Conservation (phyloP, 2,329 filamentous ascomycete species). For the Trichocomaceae sp. region DNA sequence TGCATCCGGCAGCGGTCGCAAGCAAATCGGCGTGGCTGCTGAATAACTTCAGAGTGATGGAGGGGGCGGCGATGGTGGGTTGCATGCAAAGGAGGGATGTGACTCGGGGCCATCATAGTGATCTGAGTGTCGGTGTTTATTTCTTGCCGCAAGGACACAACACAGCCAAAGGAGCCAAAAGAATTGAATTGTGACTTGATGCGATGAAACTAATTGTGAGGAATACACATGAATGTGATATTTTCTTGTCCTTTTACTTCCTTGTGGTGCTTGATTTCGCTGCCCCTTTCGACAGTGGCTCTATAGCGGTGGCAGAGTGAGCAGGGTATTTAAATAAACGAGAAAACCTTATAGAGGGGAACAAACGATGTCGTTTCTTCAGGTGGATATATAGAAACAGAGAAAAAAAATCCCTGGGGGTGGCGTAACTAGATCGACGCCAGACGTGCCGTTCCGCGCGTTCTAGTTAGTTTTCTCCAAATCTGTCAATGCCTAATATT, state of each 20-base stretch:
- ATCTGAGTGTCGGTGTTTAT: not conserved
- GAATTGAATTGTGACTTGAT: not conserved
- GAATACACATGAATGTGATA: not conserved
- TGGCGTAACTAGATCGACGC: not conserved
- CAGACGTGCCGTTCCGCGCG: conserved; percentile 1
- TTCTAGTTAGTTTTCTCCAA: conserved; percentile 3
- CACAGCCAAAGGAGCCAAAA: not conserved
- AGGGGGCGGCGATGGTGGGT: conserved; percentile 5
- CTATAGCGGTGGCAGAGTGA: not conserved
- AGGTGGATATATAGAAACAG: not conserved
- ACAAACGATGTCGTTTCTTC: not conserved
- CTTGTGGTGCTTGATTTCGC: conserved; percentile 1
- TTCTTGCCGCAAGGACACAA: not conserved
- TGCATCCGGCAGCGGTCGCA: conserved; percentile 16
- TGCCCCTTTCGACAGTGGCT: not conserved
- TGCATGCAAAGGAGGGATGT: conserved; percentile 6
- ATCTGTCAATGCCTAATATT: conserved; percentile 8
- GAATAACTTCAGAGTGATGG: conserved; percentile 7
- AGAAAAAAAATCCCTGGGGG: not conserved
- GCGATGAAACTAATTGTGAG: not conserved
- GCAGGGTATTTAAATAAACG: not conserved
- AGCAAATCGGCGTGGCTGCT: conserved; percentile 15
- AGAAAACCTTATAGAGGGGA: not conserved
- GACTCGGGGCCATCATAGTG: conserved; percentile 8
- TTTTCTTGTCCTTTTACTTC: not conserved